Evolutionary conservation across 352 stramenopile species (phyloP), one percentile per base, ranked within the genome.

Genomic region (Thalassiosira oceanica): DNA sequence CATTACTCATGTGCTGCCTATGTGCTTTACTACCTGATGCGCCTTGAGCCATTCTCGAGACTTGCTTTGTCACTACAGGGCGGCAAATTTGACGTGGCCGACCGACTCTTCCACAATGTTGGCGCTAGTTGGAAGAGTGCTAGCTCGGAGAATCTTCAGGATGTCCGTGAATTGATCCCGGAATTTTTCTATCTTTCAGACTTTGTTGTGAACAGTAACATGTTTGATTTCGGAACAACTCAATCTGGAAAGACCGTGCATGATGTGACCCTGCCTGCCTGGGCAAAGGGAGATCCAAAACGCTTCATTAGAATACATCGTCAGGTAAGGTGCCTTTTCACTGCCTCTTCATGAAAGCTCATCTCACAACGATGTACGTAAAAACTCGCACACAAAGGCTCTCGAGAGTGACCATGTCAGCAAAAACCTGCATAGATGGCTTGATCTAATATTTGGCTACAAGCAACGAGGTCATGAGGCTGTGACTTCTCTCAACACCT

Each of bases 361-460:
- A 37, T 8, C 13, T 49, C n/a, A 48, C 15, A 33, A 39, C 3
- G n/a, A n/a, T n/a, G n/a, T n/a, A n/a, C 33, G 35, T 41, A n/a
- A n/a, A n/a, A n/a, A n/a, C n/a, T 53, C 10, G 28, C 33, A 64
- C 33, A 43, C 62, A n/a, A n/a, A 93, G 21, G 96, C 97, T 16
- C 87, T 99, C 5, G 97, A 99, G 70, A 98, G 94, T 74, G 96
- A 99, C 16, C 91, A 97, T 66, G 97, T 99, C 0, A 99, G 95
- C 26, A 84, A 86, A 27, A 89, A 98, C 79, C 80, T 99, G 16
- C 95, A 99, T 76, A 81, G 93, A 60, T 99, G 97, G 97, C 91
- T 99, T 21, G 97, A 99, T 81, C 88, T 99, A 5, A 96, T 99
- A 16, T 99, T 99, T 80, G 97, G 97, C 5, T 98, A 89, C 80